Evolutionary conservation across 495 filamentous ascomycete genomes (phyloP), one percentile per base, ranked within the genome.

Genomic region (Staphylotrichum longicolle): DNA sequence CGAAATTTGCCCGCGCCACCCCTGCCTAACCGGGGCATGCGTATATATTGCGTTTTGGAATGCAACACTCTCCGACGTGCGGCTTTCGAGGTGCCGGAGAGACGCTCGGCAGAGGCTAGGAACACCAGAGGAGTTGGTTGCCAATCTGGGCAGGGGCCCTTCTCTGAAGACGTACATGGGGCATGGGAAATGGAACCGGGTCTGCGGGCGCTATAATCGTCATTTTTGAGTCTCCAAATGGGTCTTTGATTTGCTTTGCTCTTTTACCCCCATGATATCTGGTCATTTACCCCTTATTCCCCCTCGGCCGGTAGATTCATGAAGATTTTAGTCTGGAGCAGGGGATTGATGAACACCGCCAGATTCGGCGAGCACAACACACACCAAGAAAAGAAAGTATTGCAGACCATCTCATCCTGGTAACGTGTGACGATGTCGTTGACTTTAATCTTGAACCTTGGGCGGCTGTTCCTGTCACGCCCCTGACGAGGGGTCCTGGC

Each of bases 241-340:
- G 57, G 47, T 58, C 32, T 34, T 33, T 52, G 11, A 15, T 42
- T 33, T 48, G 20, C 44, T 48, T 56, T 42, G 10, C 35, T 54
- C 32, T 34, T 46, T 55, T 42, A 1, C 30, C 44, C 51, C 45
- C 37, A 30, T 32, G 54, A 33, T 46, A 27, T 39, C 41, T 53
- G 58, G 49, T 60, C 58, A n/a, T 47, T 59, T 39, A 53, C 48
- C 50, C 58, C 41, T 44, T 33, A 47, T 60, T 44, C 58, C 58
- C 53, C 58, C 41, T 32, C 11, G 58, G 50, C 46, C 41, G 58
- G 58, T 54, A 54, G 50, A 47, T 54, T 60, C 49, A 54, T 41
- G 49, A 47, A 54, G 58, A 60, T 51, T 60, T 54, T 33, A 50
- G 32, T 48, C 50, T 54, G 58, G 58, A 60, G 50, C 58, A 53